phyloP scores from a whole-genome alignment of 495 filamentous ascomycete species.

The Trichoderma gamsii region DNA sequence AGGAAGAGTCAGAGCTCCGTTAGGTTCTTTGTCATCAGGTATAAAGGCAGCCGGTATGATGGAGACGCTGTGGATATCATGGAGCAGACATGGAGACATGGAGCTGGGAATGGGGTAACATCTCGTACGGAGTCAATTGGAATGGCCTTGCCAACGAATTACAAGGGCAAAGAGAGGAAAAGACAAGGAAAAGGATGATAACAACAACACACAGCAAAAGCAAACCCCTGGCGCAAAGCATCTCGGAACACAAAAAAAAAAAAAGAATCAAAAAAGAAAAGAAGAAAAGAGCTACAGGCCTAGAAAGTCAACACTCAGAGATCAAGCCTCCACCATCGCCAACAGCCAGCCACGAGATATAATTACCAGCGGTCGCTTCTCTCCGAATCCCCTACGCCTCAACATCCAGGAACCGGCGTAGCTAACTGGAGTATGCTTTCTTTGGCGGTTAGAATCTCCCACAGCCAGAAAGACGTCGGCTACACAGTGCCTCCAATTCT shows the following conservation, averaged over 20 bases:
- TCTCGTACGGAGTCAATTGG: slow-evolving; percentile 16
- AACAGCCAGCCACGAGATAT: not conserved
- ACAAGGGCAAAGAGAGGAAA: not conserved
- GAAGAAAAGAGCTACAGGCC: not conserved
- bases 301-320: not conserved
- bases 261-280: not conserved
- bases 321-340: not conserved
- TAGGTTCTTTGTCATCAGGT: not conserved
- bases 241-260: slow-evolving; percentile 3
- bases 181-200: not conserved
- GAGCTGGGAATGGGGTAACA: slow-evolving; percentile 16
- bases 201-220: not conserved
- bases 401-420: not conserved
- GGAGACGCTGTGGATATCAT: slow-evolving; percentile 11
- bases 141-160: slow-evolving; percentile 17
- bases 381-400: not conserved
- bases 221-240: not conserved
- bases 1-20: not conserved
- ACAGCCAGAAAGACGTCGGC: not conserved
- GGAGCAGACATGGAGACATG: not conserved
- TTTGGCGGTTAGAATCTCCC: too few species aligned
- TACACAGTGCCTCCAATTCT: not conserved
- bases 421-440: not conserved
- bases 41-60: slow-evolving; percentile 8
- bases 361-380: slow-evolving; percentile 20